Evolutionary conservation across 73 alveolate genomes (phyloP).

Genomic region (Vitrella brassicaformis): DNA sequence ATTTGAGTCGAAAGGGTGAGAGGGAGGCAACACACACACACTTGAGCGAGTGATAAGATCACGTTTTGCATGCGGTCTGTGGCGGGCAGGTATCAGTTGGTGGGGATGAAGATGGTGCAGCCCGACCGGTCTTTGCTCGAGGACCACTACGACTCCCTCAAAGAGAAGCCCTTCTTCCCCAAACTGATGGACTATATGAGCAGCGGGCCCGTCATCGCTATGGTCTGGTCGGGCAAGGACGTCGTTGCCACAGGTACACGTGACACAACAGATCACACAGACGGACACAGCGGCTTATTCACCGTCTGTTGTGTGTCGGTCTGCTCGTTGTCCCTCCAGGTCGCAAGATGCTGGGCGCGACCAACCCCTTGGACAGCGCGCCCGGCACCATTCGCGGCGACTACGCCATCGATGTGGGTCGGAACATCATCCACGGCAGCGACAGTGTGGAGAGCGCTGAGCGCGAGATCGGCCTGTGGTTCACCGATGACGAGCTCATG

Average conservation of each 20-base stretch:
- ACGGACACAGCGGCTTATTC: too few relatives aligned
- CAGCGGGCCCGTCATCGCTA: slow-evolving; percentile 87
- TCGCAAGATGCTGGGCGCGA: slow-evolving; percentile 87
- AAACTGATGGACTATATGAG: slow-evolving; percentile 66
- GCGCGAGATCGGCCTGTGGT: slow-evolving; percentile 90
- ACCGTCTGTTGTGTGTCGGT: too few relatives aligned
- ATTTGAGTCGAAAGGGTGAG: slow-evolving; percentile 58
- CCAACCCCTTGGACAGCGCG: slow-evolving; percentile 81
- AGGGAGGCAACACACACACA: neutral
- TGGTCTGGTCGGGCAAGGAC: slow-evolving; percentile 85
- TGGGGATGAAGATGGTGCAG: slow-evolving; percentile 60
- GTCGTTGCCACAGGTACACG: neutral
- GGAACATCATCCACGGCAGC: slow-evolving; percentile 89
- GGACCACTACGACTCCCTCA: slow-evolving; percentile 75
- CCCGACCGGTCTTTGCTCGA: slow-evolving; percentile 67
- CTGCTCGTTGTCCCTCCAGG: too few relatives aligned
- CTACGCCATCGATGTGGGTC: slow-evolving; percentile 83
- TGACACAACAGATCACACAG: too few relatives aligned
- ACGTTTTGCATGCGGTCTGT: neutral
- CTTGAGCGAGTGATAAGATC: neutral
- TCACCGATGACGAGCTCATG: slow-evolving; percentile 61
- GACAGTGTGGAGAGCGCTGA: slow-evolving; percentile 85
- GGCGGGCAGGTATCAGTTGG: slow-evolving; percentile 50
- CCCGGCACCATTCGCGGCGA: slow-evolving; percentile 99
- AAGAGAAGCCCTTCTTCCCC: slow-evolving; percentile 75